Conservation (phyloP, 2,329 filamentous ascomycete species). For the Ciborinia camelliae region DNA sequence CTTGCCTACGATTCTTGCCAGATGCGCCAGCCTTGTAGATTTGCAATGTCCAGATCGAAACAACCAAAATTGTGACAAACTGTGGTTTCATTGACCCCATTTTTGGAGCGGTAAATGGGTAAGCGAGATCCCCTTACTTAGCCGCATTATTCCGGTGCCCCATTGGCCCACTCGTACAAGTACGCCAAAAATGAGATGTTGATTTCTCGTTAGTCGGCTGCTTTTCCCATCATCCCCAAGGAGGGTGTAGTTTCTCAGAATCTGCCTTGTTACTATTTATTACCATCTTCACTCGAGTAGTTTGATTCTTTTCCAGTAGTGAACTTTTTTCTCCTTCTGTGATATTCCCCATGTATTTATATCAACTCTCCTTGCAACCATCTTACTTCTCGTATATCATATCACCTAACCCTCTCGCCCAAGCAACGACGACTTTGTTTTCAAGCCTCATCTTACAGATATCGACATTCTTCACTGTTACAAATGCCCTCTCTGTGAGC, state of each 20-base stretch:
- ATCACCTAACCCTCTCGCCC: not conserved
- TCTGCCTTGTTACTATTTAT: not conserved
- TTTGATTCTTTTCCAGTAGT: not conserved
- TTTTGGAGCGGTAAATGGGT: not conserved
- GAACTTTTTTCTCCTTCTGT: not conserved
- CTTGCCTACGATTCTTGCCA: not conserved
- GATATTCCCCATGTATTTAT: not conserved
- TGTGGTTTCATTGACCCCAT: not conserved
- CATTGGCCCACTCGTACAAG: slow-evolving; percentile 3
- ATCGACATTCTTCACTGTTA: not conserved
- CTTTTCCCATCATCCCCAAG: not conserved
- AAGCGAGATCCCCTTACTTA: slow-evolving; percentile 10
- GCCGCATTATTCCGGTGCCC: not conserved
- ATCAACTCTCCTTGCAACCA: not conserved
- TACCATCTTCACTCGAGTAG: not conserved
- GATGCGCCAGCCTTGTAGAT: not conserved
- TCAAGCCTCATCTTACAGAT: not conserved
- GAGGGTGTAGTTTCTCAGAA: not conserved
- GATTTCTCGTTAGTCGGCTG: not conserved
- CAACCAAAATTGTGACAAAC: not conserved
- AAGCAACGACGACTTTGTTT: not conserved
- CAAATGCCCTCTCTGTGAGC: not conserved
- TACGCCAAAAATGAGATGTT: not conserved
- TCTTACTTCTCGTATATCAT: not conserved
- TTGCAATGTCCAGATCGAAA: not conserved